phyloP scores from a whole-genome alignment of 495 filamentous ascomycete genomes.

The Hypoxylon crocopeplum region DNA sequence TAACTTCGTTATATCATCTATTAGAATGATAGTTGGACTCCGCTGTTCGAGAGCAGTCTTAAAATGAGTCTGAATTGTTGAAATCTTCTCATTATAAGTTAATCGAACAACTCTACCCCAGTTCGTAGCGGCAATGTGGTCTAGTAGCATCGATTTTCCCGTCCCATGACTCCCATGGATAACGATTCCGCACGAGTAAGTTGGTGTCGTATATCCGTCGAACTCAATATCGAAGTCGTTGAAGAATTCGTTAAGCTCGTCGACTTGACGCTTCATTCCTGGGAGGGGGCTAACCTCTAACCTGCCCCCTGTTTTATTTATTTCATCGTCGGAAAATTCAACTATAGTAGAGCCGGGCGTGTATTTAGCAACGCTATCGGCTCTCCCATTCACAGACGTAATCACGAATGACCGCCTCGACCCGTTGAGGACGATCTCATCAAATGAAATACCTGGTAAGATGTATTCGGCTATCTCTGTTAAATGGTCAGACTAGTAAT shows the following conservation, averaged over 20 bases:
- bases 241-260: constrained; percentile 71
- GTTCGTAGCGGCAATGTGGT: constrained; percentile 67
- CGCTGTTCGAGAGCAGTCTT: constrained; percentile 71
- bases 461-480: constrained; percentile 54
- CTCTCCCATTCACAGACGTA: constrained; percentile 52
- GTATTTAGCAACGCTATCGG: constrained; percentile 47
- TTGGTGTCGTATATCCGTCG: constrained; percentile 40
- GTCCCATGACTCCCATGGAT: constrained; percentile 85
- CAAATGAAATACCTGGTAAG: constrained; percentile 56
- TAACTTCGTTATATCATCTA: constrained; percentile 81
- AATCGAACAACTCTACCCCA: constrained; percentile 74
- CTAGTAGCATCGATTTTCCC: constrained; percentile 76
- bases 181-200: constrained; percentile 64
- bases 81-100: constrained; percentile 59
- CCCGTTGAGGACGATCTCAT: constrained; percentile 51
- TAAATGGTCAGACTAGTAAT: constrained; percentile 20
- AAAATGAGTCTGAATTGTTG: constrained; percentile 72
- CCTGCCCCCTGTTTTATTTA: constrained; percentile 33
- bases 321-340: constrained; percentile 40
- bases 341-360: constrained; percentile 46
- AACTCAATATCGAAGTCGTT: constrained; percentile 58
- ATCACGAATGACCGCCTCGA: constrained; percentile 55
- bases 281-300: constrained; percentile 60
- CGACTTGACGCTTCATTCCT: constrained; percentile 68
- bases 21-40: constrained; percentile 77